Base-by-base conservation (phyloP, 2,329 filamentous ascomycete genomes). In the Arthrobotrys entomopaga region DNA sequence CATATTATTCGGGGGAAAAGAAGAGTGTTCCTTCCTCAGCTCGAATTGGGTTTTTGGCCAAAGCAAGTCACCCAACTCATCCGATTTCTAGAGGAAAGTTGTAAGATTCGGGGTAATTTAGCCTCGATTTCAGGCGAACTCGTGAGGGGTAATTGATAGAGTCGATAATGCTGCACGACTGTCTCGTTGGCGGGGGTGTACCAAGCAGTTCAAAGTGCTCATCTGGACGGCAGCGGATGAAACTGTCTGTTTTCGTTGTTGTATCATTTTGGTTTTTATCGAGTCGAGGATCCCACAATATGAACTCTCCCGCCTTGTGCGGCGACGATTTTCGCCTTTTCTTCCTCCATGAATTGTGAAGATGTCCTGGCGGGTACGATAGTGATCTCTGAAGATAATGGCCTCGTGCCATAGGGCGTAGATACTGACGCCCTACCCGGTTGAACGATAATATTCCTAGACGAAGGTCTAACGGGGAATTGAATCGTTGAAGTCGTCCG, bases 241-340 rank as follows among this genome's bases (percentile, higher is more conserved):
- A 34, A 34, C 10, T 34, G 29, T 34, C 10, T 34, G 29, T 34
- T 7, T 34, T 34, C 29, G 29, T 34, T 10, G 29, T 34, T 10
- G 29, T 34, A 34, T 34, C 29, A 34, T 34, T 34, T n/a, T n/a
- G n/a, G 29, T 46, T 46, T 49, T 52, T 52, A 65, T 29, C 24
- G 38, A 38, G 61, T 19, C 22, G 40, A 26, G 5, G 46, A 40
- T 56, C 67, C 67, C 24, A 72, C 67, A 19, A 72, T 16, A 19
- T 72, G 67, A 38, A 73, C 69, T 66, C 61, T 49, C 10, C 69
- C 69, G 24, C 69, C 54, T 29, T 66, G 54, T 7, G 59, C 42
- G 16, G 61, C 69, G 7, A 16, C 19, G 2, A 49, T 38, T 26
- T 22, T 61, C 3, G 61, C 61, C 29, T 48, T 24, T n/a, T 66